Evolutionary conservation across 2,329 filamentous ascomycete species (phyloP), one percentile per base, ranked within the genome.

Genomic region (Malbranchea cinnamomea): DNA sequence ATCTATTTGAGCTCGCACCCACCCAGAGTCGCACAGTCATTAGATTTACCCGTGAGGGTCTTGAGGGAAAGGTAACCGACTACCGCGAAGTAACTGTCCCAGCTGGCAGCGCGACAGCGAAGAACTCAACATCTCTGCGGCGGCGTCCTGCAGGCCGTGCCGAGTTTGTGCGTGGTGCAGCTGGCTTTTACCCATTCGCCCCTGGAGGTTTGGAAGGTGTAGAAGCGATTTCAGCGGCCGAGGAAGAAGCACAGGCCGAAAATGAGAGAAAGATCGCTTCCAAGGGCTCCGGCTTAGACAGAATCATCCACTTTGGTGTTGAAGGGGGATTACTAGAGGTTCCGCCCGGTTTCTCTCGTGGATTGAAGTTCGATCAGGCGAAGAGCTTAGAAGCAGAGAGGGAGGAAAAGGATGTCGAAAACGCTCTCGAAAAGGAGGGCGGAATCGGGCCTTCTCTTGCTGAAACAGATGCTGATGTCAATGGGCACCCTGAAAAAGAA

Each of bases 21-120:
- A 91, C 87, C 0, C 89, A 95, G 56, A 87, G 84, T 10, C 74
- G 89, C 34, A 95, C 85, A n/a, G 77, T 94, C 42, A 93, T 83
- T 16, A 75, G 89, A 17, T 98, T 98, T 53, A 78, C 75, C 25
- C 71, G 89, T 32, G 83, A 93, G 55, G 89, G 89, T 4, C 67
- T 95, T 9, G 84, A 95, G 56, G 89, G 89, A 13, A 71, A 78
- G 30, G 87, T 98, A 14, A 92, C 82, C 6, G 85, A 85, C 29
- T 95, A 98, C 55, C 79, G 77, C 48, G 89, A 94, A 52, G 81
- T 95, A 29, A 94, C 89, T 1, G 74, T 95, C 6, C 83, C 87
- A 4, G 82, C 82, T 19, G 80, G 75, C 45, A 91, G 79, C 45
- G 82, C 80, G 10, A 94, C 81, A 10, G 87, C 84, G 27, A 98